Base-by-base conservation (phyloP, 352 stramenopile genomes). In the Phytophthora fragariae region DNA sequence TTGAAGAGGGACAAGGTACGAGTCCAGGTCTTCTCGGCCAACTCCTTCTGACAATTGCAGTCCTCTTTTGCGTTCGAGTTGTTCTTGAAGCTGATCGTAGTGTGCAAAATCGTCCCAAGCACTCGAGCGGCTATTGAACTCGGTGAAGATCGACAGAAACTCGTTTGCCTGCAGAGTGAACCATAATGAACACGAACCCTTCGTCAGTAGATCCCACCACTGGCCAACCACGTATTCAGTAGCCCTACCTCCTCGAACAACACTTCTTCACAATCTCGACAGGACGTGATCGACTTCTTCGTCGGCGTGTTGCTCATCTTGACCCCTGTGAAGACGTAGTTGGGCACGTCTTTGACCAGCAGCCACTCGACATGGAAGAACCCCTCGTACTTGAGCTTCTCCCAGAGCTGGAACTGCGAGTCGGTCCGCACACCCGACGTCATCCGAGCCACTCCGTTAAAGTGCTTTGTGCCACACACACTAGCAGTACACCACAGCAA, bases 281-380 rank as follows among this genome's bases (percentile, higher is more conserved):
- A 92, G 2, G 83, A 82, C 5, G 87, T 93, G 62, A 95, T 93
- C 15, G 85, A 94, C 71, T 95, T 95, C 37, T 92, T 91, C 9
- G 80, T 86, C 2, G 86, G 85, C 15, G 84, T 92, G 68, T 93
- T 93, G 71, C 76, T 92, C 85, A 93, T 91, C 59, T 92, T 92
- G 62, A 95, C 81, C 21, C 74, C 70, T 2, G 84, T 93, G 52
- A 95, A 83, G n/a, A 88, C 81, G 59, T 86, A 84, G 56, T 95
- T 95, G 5, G 88, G 88, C 58, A 95, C 88, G 62, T 95, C 88
- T 73, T 95, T 95, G 57, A 95, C 84, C 44, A 92, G 65, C 41
- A 95, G 73, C 88, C 88, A 95, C 71, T 95, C 88, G 61, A 95
- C 57, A 57, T 89, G 82, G 70, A 95, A 95, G 56, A 88, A 84